Evolutionary conservation across 202 grass and related monocot genomes (phyloP), one percentile per base, ranked within the genome.

Genomic region (Elaeis oleifera): DNA sequence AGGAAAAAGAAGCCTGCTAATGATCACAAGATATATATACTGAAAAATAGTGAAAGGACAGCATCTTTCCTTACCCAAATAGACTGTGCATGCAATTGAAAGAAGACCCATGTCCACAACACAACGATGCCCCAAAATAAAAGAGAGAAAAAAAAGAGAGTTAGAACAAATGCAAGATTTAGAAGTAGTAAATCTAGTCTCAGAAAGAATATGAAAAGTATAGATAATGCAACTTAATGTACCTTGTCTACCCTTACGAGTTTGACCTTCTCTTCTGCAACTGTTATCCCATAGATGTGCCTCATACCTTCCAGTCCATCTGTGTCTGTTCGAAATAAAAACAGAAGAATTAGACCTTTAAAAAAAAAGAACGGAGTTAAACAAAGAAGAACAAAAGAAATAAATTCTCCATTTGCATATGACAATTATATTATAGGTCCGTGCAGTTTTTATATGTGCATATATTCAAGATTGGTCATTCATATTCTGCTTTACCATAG

Each of bases 241-340:
- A 97, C 92, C 92, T 89, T 97, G 92, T 62, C 92, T 84, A 19
- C 92, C 92, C 79, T 97, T 97, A 50, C 92, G 84, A 24, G 88
- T 91, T 77, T 97, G 92, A 4, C 92, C 92, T 73, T 97, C 92
- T 83, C 88, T 97, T 89, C 85, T 86, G 77, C 88, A 97, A 65
- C 87, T 97, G 49, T 92, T 97, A 50, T 97, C 92, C 92, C 92
- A 97, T 0, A 97, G 72, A 76, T 97, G 92, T 70, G 92, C 92
- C 51, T 97, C 92, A 52, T 97, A 97, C 32, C 92, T 78, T 19
- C 92, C 92, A 0, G 92, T 97, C 92, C 92, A 97, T 86, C 92
- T 97, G 84, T 97, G 92, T 77, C 92, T 97, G 79, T 44, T 44
- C 9, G 36, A 64, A 16, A 59, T 69, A 69, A 32, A 63, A 31